Conservation (phyloP, 1,284 basidiomycete genomes). For the Rhodotorula sp. region DNA sequence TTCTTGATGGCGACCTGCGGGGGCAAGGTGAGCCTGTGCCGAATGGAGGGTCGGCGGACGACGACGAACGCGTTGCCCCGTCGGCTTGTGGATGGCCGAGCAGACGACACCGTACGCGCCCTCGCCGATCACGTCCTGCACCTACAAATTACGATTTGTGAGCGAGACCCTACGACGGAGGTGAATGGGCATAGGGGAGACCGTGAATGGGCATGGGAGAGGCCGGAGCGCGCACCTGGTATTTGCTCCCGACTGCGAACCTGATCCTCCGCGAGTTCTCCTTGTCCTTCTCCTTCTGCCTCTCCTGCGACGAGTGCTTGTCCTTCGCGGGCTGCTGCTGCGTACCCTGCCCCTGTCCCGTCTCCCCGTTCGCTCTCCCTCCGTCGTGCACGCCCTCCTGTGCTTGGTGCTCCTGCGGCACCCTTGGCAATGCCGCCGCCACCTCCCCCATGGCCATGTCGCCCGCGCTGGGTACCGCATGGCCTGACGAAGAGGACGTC, state of each 20-base stretch:
- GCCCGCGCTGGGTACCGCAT: background rate
- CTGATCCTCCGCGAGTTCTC: slow-evolving; percentile 38
- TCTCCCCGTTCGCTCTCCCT: too few relatives aligned
- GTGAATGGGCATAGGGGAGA: background rate
- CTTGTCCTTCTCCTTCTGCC: slow-evolving; percentile 11
- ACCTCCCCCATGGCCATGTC: slow-evolving; percentile 5
- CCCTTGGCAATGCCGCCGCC: background rate
- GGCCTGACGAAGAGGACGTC: background rate
- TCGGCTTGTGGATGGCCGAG: slow-evolving; percentile 51
- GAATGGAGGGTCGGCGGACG: background rate
- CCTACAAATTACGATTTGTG: slow-evolving; percentile 12
- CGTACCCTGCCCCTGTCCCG: background rate
- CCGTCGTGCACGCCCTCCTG: background rate
- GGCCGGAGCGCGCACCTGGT: slow-evolving; percentile 16
- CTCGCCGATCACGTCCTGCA: slow-evolving; percentile 54
- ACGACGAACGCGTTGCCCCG: slow-evolving; percentile 47
- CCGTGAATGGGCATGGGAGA: background rate
- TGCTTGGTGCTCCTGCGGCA: background rate
- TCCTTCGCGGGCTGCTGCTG: background rate
- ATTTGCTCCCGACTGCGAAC: slow-evolving; percentile 44
- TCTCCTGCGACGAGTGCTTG: background rate
- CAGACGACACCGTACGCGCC: slow-evolving; percentile 56
- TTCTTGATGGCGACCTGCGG: slow-evolving; percentile 56
- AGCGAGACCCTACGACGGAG: too few relatives aligned
- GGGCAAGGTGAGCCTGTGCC: background rate